Base-by-base conservation (phyloP, 257 asterid genomes). In the Paulownia fortunei region DNA sequence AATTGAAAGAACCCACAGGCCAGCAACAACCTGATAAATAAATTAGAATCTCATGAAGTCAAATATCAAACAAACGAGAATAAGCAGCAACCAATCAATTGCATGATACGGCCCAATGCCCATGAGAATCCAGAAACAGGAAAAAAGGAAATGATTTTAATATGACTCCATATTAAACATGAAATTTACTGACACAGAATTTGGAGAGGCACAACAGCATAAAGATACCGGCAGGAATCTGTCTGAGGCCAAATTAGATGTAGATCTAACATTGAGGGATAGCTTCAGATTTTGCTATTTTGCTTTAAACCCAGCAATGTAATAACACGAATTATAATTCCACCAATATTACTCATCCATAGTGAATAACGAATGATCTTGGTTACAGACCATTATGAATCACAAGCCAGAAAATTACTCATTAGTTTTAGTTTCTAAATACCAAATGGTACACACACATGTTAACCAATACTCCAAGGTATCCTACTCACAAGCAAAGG, bases 1-100 rank as follows among this genome's bases (percentile, higher is more conserved):
- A 62, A 92, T 79, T 1, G 99, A 94, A 61, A 94, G 74, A 62
- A 85, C 68, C 99, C 98, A 94, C 72, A 94, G 82, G 30, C 91
- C 95, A 72, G 84, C 82, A 47, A 92, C 83, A 52, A 86, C 94
- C 99, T 94, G 86, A 74, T 6, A 46, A 54, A 26, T 47, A 34
- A 70, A 68, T 21, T 39, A 5, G 11, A 36, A 65, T 16, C 23
- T 71, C 51, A 69, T 34, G 63, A 9, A 24, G 26, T 27, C 55
- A 44, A 5, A 26, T 32, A 74, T 30, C 21, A 66, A 44, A 64
- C 3, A 60, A 23, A 32, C 2, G 21, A 24, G 15, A 56, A 13
- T 8, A 78, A 12, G 42, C 9, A 44, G 11, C 37, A 24, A 24
- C 13, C 10, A 36, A 62, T 51, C 36, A 42, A 47, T 12, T 27